Evolutionary conservation across 345 rosid genomes (phyloP).

Genomic region (Acer campestre): DNA sequence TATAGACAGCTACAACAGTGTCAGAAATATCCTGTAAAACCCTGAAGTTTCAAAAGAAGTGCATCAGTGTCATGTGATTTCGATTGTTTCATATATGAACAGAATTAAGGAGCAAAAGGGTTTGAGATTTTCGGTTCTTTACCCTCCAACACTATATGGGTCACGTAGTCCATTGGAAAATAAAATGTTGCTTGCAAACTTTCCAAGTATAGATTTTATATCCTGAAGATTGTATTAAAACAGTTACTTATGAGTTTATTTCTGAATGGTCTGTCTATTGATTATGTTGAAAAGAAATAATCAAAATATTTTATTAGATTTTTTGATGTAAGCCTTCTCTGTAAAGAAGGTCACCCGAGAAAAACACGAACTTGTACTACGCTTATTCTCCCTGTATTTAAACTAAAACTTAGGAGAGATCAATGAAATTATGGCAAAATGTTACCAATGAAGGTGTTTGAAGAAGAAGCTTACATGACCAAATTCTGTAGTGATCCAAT

Average conservation of each 20-base stretch:
- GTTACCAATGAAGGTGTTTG: background rate
- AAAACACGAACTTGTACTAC: too few relatives aligned
- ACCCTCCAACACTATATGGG: constrained; percentile 55
- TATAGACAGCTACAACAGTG: constrained; percentile 38
- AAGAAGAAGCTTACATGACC: constrained; percentile 6
- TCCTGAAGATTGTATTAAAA: constrained; percentile 28
- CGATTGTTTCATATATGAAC: too few relatives aligned
- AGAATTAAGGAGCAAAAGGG: background rate
- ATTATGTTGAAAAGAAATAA: too few relatives aligned
- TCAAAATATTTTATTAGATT: too few relatives aligned
- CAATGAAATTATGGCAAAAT: background rate
- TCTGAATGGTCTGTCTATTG: too few relatives aligned
- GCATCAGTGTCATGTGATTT: background rate
- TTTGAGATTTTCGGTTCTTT: background rate
- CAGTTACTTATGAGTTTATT: too few relatives aligned
- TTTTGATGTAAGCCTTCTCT: too few relatives aligned
- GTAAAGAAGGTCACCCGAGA: too few relatives aligned
- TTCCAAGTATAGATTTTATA: constrained; percentile 37
- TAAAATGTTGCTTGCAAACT: constrained; percentile 56
- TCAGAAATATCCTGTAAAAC: constrained; percentile 47
- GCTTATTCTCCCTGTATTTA: too few relatives aligned
- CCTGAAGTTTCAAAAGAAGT: constrained; percentile 21
- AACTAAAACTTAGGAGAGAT: too few relatives aligned
- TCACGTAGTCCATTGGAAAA: constrained; percentile 51
- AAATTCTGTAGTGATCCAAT: constrained; percentile 33